These are phyloP conservation scores for Thamnidium elegans DNA, from an alignment of 192 early-diverging fungal species.

Conservation along the genomic window DNA sequence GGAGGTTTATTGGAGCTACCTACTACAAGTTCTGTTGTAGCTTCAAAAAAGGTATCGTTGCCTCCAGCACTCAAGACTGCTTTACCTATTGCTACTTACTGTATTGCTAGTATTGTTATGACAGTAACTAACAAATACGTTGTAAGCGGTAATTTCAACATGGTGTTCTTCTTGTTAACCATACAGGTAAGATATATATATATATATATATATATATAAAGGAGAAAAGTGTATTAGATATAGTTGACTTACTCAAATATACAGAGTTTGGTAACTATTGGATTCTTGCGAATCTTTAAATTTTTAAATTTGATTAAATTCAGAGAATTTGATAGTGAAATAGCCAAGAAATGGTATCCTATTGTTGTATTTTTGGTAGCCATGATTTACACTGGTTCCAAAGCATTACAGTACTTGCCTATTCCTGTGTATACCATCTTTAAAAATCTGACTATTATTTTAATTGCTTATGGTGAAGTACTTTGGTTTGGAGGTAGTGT, in stretches of 20 bases:
- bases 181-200: constrained; percentile 55
- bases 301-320: constrained; percentile 51
- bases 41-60: constrained; percentile 11
- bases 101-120: constrained; percentile 81
- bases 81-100: constrained; percentile 79
- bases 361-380: constrained; percentile 78
- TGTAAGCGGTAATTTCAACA: constrained; percentile 70
- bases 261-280: constrained; percentile 56
- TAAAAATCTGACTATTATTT: constrained; percentile 96
- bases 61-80: constrained; percentile 24
- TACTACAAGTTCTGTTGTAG: not conserved
- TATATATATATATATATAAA: too few relatives aligned
- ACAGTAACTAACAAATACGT: constrained; percentile 85
- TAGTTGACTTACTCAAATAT: constrained; percentile 18
- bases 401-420: constrained; percentile 84
- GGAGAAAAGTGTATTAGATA: not conserved
- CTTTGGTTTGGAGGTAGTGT: constrained; percentile 76
- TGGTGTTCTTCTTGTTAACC: constrained; percentile 75
- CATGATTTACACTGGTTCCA: constrained; percentile 96
- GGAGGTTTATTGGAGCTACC: constrained; percentile 1
- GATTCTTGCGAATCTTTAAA: constrained; percentile 51
- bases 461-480: constrained; percentile 90
- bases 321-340: constrained; percentile 51
- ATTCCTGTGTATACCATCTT: constrained; percentile 95
- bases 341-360: constrained; percentile 72